Base-by-base conservation (phyloP, 768 basidiomycete species). In the Ephemerocybe angulata region DNA sequence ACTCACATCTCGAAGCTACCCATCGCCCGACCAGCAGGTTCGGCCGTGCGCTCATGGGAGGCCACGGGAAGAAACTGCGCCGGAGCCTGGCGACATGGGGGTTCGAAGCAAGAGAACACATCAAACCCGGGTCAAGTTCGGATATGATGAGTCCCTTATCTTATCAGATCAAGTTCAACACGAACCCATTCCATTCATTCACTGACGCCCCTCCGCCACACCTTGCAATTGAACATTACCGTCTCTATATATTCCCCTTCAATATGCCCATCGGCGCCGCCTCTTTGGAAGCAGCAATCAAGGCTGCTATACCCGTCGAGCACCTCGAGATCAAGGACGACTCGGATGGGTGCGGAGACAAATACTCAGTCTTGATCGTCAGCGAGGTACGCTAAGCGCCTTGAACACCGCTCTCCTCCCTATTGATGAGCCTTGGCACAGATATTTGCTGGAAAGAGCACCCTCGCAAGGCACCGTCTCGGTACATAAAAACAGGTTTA, bases 331-430 rank as follows among this genome's bases (percentile, higher is more conserved):
- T 93, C 48, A 74, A 84, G 59, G 90, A 93, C 66, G 79, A 82
- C 60, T 91, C 89, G 0, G 87, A 76, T 60, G 90, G 90, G 5
- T 93, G 91, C 61, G 90, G 91, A 2, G 83, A 90, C 59, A 91
- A 76, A 66, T 93, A 90, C 62, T 72, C 82, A 0, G 77, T 93
- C 27, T 63, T 88, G 25, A 76, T 93, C 28, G 90, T 93, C 61
- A 91, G 88, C 73, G 82, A 87, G 64, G 88, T 86, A 57, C 33
- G 78, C 69, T 22, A 15, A 22, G 25, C 35, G 44, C 42, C 50
- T 17, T 25, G n/a, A 21, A n/a, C 10, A 19, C 15, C 38, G 15
- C 21, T 19, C 6, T 41, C 47, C 42, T 5, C 38, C 15, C 44
- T 19, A 30, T 46, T 27, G 47, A 35, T 27, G 56, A 49, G 33